Conservation (phyloP, 2,329 filamentous ascomycete genomes). For the Ceratocystis smalleyi region DNA sequence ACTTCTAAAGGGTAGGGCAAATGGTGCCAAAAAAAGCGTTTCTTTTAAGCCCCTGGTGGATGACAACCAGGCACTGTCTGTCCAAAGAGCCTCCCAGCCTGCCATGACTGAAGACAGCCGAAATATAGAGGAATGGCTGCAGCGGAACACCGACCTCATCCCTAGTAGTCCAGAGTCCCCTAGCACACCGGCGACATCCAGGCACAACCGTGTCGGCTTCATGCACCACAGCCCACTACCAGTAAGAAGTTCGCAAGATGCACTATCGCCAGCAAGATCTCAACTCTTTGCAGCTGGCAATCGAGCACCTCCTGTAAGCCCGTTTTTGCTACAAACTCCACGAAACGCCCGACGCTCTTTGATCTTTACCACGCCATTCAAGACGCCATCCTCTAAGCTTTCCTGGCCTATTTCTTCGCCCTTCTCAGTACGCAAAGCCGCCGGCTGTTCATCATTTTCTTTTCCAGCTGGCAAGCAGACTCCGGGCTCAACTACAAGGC, state of each 20-base stretch:
- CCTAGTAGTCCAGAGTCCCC: background rate
- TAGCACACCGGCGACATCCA: background rate
- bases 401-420: constrained; percentile 2
- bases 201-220: background rate
- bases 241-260: background rate
- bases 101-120: background rate
- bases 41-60: background rate
- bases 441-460: background rate
- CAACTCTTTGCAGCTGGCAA: background rate
- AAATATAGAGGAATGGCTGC: background rate
- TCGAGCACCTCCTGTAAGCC: background rate
- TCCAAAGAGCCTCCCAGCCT: background rate
- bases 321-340: background rate
- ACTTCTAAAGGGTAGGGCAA: background rate
- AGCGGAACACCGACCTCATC: background rate
- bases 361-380: background rate
- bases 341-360: background rate
- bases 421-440: background rate
- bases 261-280: background rate
- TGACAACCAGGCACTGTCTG: background rate
- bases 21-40: background rate
- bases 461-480: background rate
- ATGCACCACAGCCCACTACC: background rate
- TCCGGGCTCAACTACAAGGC: background rate
- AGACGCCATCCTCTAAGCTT: background rate